Base-by-base conservation (phyloP, 106 monocot genomes). In the Allium fistulosum region DNA sequence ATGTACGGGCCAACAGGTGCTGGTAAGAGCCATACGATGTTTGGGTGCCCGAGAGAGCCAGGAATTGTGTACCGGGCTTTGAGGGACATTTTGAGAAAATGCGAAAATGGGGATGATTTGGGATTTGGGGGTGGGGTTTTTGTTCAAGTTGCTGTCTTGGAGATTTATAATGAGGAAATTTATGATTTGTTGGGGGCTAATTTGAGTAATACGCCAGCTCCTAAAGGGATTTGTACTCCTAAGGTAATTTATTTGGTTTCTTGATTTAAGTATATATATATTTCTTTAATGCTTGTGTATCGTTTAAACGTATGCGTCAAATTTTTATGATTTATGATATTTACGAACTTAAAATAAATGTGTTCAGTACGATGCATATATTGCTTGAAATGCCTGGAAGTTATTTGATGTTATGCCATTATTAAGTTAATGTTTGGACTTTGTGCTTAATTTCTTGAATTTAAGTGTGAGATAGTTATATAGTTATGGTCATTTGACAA, bases 1-100 rank as follows among this genome's bases (percentile, higher is more conserved):
- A 90, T 99, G 87, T 99, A 99, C 63, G 97, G 97, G 11, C 97
- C 97, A 3, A 99, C 97, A 7, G 97, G 97, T 7, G 75, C 97
- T 2, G 97, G 97, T 47, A 99, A 99, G 79, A 99, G 97, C 76
- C 93, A 99, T 63, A 93, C 97, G 37, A 99, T 99, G 92, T 99
- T 99, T 46, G 92, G 97, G 9, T 80, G 80, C 66, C 7, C 79
- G 27, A 87, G 79, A 74, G 59, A 99, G 63, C 84, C 84, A 1
- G 97, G 97, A 57, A 99, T 99, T 37, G 92, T 99, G 37, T 99
- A 99, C 76, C 72, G 84, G 51, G 97, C 97, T 13, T 75, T 99
- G 10, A 90, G 61, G 77, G 89, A 93, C 46, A 99, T 99, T 2
- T 57, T 99, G 26, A 74, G 78, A 10, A 81, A 59, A 13, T 80